phyloP scores from a whole-genome alignment of 2,329 filamentous ascomycete genomes.

The Monilinia vaccinii-corymbosi region DNA sequence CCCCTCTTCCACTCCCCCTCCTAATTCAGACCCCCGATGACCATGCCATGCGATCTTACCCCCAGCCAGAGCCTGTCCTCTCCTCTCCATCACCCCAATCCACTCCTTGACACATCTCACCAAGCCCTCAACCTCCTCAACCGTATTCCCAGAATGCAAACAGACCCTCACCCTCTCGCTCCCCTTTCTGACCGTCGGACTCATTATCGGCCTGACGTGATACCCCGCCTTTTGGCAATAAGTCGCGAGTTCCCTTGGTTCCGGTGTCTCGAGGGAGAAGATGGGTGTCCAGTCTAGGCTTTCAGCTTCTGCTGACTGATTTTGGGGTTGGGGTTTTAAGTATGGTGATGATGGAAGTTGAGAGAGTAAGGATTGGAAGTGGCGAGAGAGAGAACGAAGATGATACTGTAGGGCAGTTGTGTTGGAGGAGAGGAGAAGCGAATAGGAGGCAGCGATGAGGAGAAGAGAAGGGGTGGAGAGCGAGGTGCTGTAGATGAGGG shows the following conservation, averaged over 20 bases:
- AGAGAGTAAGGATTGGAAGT: slow-evolving; percentile 31
- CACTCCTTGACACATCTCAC: slow-evolving; percentile 20
- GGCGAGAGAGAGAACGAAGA: not conserved
- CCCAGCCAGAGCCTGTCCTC: not conserved
- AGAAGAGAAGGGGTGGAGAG: slow-evolving; percentile 34
- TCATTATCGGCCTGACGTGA: slow-evolving; percentile 55
- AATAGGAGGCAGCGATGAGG: slow-evolving; percentile 32
- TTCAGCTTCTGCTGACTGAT: slow-evolving; percentile 30
- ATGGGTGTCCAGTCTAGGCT: slow-evolving; percentile 44
- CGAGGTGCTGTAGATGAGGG: slow-evolving; percentile 35
- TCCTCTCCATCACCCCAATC: slow-evolving; percentile 12
- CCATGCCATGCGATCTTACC: not conserved
- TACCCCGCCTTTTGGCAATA: slow-evolving; percentile 51
- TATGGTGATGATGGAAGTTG: slow-evolving; percentile 30
- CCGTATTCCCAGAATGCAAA: slow-evolving; percentile 57
- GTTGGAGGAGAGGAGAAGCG: slow-evolving; percentile 42
- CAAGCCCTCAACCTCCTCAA: slow-evolving; percentile 46
- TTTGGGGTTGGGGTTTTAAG: slow-evolving; percentile 22
- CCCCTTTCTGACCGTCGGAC: slow-evolving; percentile 57
- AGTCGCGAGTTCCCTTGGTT: slow-evolving; percentile 48
- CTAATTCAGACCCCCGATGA: rapidly evolving
- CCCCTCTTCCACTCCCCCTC: not conserved
- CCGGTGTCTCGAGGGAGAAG: slow-evolving; percentile 49
- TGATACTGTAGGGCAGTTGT: slow-evolving; percentile 30
- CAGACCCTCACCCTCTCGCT: slow-evolving; percentile 58